Base-by-base conservation (phyloP, 176 grass and related monocot species). In the Oryza longistaminata region DNA sequence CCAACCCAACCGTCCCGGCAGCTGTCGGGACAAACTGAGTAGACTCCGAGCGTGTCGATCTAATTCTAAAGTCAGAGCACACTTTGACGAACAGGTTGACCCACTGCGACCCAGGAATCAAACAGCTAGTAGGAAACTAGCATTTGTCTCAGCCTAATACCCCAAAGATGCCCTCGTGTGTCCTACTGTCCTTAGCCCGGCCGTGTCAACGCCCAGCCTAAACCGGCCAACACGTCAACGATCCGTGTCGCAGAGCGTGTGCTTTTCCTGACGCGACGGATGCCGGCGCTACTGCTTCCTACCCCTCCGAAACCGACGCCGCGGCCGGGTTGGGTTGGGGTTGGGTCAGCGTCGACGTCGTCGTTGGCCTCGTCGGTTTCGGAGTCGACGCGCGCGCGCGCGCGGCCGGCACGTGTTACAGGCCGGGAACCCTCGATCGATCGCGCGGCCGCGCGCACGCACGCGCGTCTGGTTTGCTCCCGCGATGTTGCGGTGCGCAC, bases 181-280 rank as follows among this genome's bases (percentile, higher is more conserved):
- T 50, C 25, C 49, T 52, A 52, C 49, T 52, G 49, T 16, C 13
- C 48, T 48, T 11, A 37, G 68, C 4, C 7, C 39, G 1, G 11
- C 31, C 60, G 81, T 84, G 87, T 84, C 87, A 88, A 84, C 87
- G 75, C 75, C 2, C 3, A 35, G 53, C 86, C 80, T 83, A 78
- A 78, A 73, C 74, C 34, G 19, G 17, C 52, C 52, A 58, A 58
- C 53, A 58, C 53, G 53, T n/a, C 53, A n/a, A 58, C 53, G 53
- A 58, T 58, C 52, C 1, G 6, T 21, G 6, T 40, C 39, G 39
- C 6, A 12, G 6, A 12, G 6, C 52, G 52, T 58, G 53, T 9
- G 5, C 50, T 29, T 55, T 67, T 19, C 10, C 34, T 35, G 22
- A 34, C 37, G 48, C 46, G 6, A 35, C 50, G 11, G 15, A 44